Base-by-base conservation (phyloP, 306 rosid species). In the Luffa acutangula region DNA sequence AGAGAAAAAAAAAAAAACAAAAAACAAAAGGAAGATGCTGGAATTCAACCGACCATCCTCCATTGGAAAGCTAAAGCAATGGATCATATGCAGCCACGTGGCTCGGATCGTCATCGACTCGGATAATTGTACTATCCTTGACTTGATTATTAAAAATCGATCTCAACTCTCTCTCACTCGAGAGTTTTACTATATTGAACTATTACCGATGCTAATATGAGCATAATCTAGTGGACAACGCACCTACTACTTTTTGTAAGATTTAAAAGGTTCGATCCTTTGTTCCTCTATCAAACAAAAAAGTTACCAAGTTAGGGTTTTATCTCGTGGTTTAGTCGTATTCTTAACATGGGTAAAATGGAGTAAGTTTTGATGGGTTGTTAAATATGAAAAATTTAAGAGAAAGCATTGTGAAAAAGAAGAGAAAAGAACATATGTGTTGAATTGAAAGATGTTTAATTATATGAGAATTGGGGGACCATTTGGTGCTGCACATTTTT, bases 31-130 rank as follows among this genome's bases (percentile, higher is more conserved):
- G 77, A 86, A 87, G 94, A 90, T 93, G 95, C 97, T 81, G 93
- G 91, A 90, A 85, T 90, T 85, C 88, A 84, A 89, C 91, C 96
- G 91, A 94, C 94, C 96, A 87, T 85, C 86, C 90, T 78, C 77
- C 87, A 73, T 80, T 64, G 85, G 43, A 90, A 86, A 85, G 91
- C 88, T 91, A 94, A 94, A 91, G 95, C 83, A 89, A 86, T 81
- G 98, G 98, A 37, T 15, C 58, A 78, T 78, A 81, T 18, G 33
- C 20, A 3, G 84, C 91, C 98, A 92, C 91, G 91, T 91, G 93
- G 86, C 87, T 85, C 43, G 59, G 76, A 62, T 87, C 82, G 52
- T 83, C 39, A 84, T 86, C 87, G 76, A 20, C 83, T 59, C 80
- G 76, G 85, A 79, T 86, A 66, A 81, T 83, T 79, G 85, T 76